These are phyloP conservation scores for Trypanosoma avium DNA, from an alignment of 208 protist genomes.

Conservation along the genomic window DNA sequence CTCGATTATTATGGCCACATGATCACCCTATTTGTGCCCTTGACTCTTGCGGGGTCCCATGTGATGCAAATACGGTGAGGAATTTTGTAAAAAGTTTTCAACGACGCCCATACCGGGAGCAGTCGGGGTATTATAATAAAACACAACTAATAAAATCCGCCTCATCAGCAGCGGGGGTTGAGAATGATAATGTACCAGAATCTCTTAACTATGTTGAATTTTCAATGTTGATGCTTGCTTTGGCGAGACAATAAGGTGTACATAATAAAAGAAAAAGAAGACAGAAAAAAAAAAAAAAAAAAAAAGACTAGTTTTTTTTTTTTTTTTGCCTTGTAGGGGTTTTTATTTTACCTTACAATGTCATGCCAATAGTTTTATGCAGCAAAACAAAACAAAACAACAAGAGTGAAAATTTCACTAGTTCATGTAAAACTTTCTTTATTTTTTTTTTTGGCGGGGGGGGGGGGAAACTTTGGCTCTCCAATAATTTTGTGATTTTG, in stretches of 20 bases:
- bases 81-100: conserved; percentile 68
- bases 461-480: too few relatives aligned
- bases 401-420: too few relatives aligned
- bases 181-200: conserved; percentile 17
- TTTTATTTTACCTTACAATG: too few relatives aligned
- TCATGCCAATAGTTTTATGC: too few relatives aligned
- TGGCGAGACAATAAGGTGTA: conserved; percentile 54
- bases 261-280: neutral
- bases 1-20: conserved; percentile 38
- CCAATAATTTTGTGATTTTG: too few relatives aligned
- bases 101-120: conserved; percentile 32
- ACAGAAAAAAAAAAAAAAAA: conserved; percentile 6
- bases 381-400: too few relatives aligned
- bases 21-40: conserved; percentile 64
- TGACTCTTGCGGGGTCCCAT: conserved; percentile 80
- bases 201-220: conserved; percentile 84
- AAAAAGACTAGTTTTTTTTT: neutral
- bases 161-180: conserved; percentile 9
- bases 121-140: conserved; percentile 4
- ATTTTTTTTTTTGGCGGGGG: too few relatives aligned
- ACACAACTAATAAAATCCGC: too few relatives aligned
- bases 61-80: conserved; percentile 34
- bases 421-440: too few relatives aligned
- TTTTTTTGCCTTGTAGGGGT: conserved; percentile 15
- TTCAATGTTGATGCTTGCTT: conserved; percentile 82